These are phyloP conservation scores for Brassica napus DNA, from an alignment of 345 rosid species.

Conservation along the genomic window Da-Ae NC_063443.1:6929001-6929500, in stretches of 20 bases:
- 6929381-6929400: constrained; percentile 49
- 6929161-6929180: constrained; percentile 2
- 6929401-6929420: constrained; percentile 85
- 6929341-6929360: constrained; percentile 58
- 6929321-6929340: constrained; percentile 47
- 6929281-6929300: too few relatives aligned
- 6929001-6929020: constrained; percentile 4
- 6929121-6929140: constrained; percentile 22
- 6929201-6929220: too few relatives aligned
- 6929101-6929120: neutral
- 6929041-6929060: neutral
- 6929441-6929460: constrained; percentile 9
- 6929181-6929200: neutral
- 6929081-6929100: neutral
- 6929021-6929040: neutral
- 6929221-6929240: too few relatives aligned
- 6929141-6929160: constrained; percentile 21
- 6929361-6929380: constrained; percentile 70
- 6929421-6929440: constrained; percentile 82
- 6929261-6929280: neutral
- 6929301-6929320: constrained; percentile 32
- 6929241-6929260: neutral
- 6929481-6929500: constrained; percentile 20
- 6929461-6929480: constrained; percentile 38
- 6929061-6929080: neutral